Evolutionary conservation across 2,329 filamentous ascomycete species (phyloP), one percentile per base, ranked within the genome.

Genomic region (Colletotrichum eremochloae): DNA sequence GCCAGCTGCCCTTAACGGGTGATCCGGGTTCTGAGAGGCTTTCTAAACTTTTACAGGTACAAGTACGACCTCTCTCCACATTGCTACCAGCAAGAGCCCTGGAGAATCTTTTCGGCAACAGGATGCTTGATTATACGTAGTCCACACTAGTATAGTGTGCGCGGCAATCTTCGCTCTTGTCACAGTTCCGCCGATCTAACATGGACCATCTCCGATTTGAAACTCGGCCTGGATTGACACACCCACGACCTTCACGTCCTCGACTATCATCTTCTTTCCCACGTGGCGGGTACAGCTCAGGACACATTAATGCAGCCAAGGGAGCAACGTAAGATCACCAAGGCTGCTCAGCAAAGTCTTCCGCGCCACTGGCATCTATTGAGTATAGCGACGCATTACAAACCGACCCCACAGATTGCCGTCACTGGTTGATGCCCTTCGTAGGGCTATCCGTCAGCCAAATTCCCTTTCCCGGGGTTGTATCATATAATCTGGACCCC

Each of bases 101-200:
- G 66, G 6, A 18, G 20, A n/a, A 48, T 60, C 29, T 31, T 58
- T 38, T 44, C 63, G 55, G 50, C 57, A 44, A 53, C 62, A 57
- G 50, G 44, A 58, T 61, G 62, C 29, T 63, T 63, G 40, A 52
- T 46, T 36, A 24, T 44, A 50, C 12, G 29, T 44, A 24, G 9
- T 14, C 55, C 20, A 44, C 38, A 48, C 48, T 56, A 46, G n/a
- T 24, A 52, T 33, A 63, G 20, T 38, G n/a, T 18, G 29, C 61
- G 48, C 58, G 31, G 31, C 58, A 58, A 15, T 8, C 36, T 40
- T 53, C 31, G 56, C 57, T 57, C 38, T 71, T 68, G 68, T 58
- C 36, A 65, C 68, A 67, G 56, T 57, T 57, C 24, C 42, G 56
- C 68, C 52, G 68, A 71, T 71, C 68, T 71, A 40, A 63, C 63